These are phyloP conservation scores for Bipolaris bicolor DNA, from an alignment of 2,329 filamentous ascomycete species.

Conservation along the genomic window DNA sequence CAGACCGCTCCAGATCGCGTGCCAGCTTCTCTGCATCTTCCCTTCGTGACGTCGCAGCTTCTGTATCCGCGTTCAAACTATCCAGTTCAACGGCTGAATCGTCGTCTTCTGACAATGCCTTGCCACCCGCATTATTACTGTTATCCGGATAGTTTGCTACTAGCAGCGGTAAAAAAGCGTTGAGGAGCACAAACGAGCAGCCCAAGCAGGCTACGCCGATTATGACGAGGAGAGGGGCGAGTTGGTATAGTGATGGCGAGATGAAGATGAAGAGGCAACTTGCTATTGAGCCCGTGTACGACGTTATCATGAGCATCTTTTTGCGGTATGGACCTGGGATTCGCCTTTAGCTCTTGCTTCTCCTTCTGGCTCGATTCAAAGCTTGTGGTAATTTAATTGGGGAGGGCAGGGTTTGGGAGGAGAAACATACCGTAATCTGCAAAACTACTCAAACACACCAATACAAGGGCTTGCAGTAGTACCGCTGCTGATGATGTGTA, in stretches of 20 bases:
- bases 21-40: conserved; percentile 48
- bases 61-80: conserved; percentile 25
- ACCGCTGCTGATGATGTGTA: conserved; percentile 94
- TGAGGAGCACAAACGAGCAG: conserved; percentile 93
- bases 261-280: conserved; percentile 85
- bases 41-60: conserved; percentile 3
- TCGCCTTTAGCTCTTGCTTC: no score
- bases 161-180: conserved; percentile 87
- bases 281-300: conserved; percentile 74
- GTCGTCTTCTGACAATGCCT: conserved; percentile 15
- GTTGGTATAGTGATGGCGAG: conserved; percentile 72
- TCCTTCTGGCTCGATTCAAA: no score
- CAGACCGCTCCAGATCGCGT: conserved; percentile 77
- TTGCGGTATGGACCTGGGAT: conserved; percentile 70
- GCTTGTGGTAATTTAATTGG: no score
- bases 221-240: conserved; percentile 81
- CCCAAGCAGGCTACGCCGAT: conserved; percentile 89
- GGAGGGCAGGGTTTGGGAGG: no score
- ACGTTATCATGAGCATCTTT: conserved; percentile 79
- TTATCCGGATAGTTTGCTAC: conserved; percentile 76
- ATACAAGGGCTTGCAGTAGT: conserved; percentile 80
- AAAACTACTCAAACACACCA: conserved; percentile 90
- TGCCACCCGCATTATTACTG: conserved; percentile 19
- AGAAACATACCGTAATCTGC: conserved; percentile 78
- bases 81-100: conserved; percentile 38